Base-by-base conservation (phyloP, 1,139 yeast species). In the Geotrichum carabidarum region DNA sequence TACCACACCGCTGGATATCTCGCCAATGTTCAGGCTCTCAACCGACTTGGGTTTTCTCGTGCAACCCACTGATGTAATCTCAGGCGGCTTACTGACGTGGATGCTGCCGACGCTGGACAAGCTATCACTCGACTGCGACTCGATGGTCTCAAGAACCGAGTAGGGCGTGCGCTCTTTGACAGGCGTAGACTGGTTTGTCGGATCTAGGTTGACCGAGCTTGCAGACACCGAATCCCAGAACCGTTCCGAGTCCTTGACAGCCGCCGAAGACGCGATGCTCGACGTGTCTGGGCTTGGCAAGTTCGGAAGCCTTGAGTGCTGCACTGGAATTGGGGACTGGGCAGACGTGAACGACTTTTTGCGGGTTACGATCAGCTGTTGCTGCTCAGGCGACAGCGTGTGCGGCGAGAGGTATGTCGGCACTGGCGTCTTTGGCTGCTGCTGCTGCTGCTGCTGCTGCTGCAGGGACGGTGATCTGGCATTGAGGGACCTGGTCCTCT, bases 211-310 rank as follows among this genome's bases (percentile, higher is more conserved):
- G n/a, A 41, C 14, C 5, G 48, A 35, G 36, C 12, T 7, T 17
- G 30, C 44, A 31, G 41, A 34, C n/a, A 15, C 11, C 15, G 45
- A 15, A 17, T 35, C 40, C 32, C 40, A 41, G 31, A 41, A 40
- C 9, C 32, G 14, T 32, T 48, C 51, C 9, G 51, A 48, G 14
- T 48, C 51, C 46, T 47, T 47, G 14, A 48, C 42, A 14, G 34
- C 44, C 8, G 41, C 34, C 31, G 48, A 40, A n/a, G 51, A 37
- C 9, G 48, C 34, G 12, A 43, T 14, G 22, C 44, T 44, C 15
- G 32, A n/a, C 11, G 34, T 31, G 9, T 48, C 52, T 5, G 27
- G 32, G n/a, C 41, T 37, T 14, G 30, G 15, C 7, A 27, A 11
- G 2, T 17, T 8, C n/a, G 45, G 40, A 6, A 27, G 11, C n/a